These are phyloP conservation scores for Gossypium thurberi DNA, from an alignment of 345 rosid genomes.

Conservation along the genomic window DNA sequence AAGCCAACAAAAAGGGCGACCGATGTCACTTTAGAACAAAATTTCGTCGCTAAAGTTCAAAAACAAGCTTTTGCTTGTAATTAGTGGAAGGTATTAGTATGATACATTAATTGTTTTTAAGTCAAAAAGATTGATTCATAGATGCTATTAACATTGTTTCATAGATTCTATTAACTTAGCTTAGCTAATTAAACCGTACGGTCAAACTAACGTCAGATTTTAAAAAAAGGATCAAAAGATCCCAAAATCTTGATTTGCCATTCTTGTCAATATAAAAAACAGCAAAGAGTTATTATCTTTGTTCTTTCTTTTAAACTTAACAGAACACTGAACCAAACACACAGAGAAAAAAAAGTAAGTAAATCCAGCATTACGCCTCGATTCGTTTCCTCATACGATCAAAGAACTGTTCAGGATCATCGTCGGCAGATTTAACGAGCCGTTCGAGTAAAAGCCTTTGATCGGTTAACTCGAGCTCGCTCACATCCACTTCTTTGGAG, in stretches of 20 bases:
- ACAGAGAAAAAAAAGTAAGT: background rate
- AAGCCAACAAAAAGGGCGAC: background rate
- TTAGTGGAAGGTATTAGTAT: background rate
- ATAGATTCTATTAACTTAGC: background rate
- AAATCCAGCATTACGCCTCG: slow-evolving; percentile 48
- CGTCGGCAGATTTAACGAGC: slow-evolving; percentile 58
- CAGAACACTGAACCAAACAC: background rate
- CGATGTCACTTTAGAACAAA: background rate
- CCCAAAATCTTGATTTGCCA: background rate
- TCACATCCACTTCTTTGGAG: slow-evolving; percentile 56
- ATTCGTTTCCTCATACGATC: slow-evolving; percentile 70
- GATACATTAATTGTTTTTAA: background rate
- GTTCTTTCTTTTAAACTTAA: background rate
- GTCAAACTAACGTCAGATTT: background rate
- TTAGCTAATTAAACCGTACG: background rate
- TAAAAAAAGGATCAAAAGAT: background rate
- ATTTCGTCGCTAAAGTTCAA: background rate
- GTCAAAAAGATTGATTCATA: background rate
- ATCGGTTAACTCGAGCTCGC: slow-evolving; percentile 59
- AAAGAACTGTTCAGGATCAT: slow-evolving; percentile 84
- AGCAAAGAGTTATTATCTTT: background rate
- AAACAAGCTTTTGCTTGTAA: background rate
- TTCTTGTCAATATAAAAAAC: background rate
- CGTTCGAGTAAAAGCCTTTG: slow-evolving; percentile 73
- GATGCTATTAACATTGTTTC: background rate